Evolutionary conservation across 805 yeast species (phyloP).

Genomic region (Nakazawaea wickerhamii): DNA sequence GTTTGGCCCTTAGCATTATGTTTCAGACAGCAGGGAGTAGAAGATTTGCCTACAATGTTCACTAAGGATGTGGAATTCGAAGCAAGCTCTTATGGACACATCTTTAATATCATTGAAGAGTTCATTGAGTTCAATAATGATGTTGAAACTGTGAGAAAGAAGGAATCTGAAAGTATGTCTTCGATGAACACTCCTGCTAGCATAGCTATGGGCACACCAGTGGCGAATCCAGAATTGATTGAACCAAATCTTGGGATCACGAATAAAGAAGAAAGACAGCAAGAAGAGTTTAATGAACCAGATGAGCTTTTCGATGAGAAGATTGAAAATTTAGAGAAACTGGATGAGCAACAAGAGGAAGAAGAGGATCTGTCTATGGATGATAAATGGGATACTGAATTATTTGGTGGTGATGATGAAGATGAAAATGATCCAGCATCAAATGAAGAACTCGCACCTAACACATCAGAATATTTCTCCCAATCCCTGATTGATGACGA

Average conservation of each 20-base stretch:
- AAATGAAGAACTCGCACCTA: conserved; percentile 10
- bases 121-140: conserved; percentile 20
- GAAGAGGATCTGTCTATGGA: conserved; percentile 4
- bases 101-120: conserved; percentile 24
- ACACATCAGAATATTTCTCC: conserved; percentile 22
- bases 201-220: conserved; percentile 1
- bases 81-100: conserved; percentile 17
- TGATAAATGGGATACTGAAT: conserved; percentile 13
- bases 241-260: background rate
- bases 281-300: conserved; percentile 7
- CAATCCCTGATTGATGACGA: conserved; percentile 26
- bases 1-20: conserved; percentile 73
- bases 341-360: conserved; percentile 2
- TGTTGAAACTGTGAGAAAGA: conserved; percentile 13
- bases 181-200: conserved; percentile 17
- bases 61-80: conserved; percentile 8
- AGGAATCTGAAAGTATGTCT: conserved; percentile 16
- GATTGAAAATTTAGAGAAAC: too few species aligned
- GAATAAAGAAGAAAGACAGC: background rate
- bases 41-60: conserved; percentile 2
- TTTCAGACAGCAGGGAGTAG: conserved; percentile 42
- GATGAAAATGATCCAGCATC: conserved; percentile 13
- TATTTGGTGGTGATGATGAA: conserved; percentile 21
- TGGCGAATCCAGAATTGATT: background rate
- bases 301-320: background rate